Base-by-base conservation (phyloP, 1,139 yeast genomes). In the Meyerozyma sp. region DNA sequence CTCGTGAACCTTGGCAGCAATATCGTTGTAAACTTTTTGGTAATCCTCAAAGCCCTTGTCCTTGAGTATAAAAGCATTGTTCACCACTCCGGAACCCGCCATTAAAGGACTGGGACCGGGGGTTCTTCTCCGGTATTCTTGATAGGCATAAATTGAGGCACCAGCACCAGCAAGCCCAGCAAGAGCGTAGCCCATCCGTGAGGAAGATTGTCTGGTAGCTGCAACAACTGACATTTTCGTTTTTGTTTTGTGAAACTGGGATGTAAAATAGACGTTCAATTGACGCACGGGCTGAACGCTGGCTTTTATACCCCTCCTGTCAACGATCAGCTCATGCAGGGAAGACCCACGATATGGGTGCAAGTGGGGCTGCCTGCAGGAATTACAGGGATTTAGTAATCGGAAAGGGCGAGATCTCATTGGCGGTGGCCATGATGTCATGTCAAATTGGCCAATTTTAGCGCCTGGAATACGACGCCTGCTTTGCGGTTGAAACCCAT, bases 21-120 rank as follows among this genome's bases (percentile, higher is more conserved):
- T 89, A 32, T 81, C 93, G 55, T 88, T 87, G 61, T 88, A 87
- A 35, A 91, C 81, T 27, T 79, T 62, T 63, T 88, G 95, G 65
- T 84, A 89, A 50, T 85, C 89, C 13, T 70, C 70, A 42, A 56
- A 62, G 6, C 66, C 55, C 52, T 75, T 57, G 53, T 69, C 50
- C 49, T 48, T 36, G 8, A 53, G 51, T 40, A 48, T 36, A 2
- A 39, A 46, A 8, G 71, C 70, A 6, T 43, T 44, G 44, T 61
- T 55, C 40, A 57, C 46, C 32, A 53, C 41, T 14, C 58, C 57
- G 25, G 61, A 51, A 7, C 59, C 59, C 11, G 58, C 66, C 36
- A 57, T 44, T 35, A 49, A 47, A 18, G 37, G 26, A 14, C 21
- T 34, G 26, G 37, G 37, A 3, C 16, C 16, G 5, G 37, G 37